A percentile compares a stretch with the other conserved stretches of the same genome.
Evolutionary conservation across 192 early-diverging fungal species (phyloP).

Genomic region (Phlyctochytrium planicorne): DNA sequence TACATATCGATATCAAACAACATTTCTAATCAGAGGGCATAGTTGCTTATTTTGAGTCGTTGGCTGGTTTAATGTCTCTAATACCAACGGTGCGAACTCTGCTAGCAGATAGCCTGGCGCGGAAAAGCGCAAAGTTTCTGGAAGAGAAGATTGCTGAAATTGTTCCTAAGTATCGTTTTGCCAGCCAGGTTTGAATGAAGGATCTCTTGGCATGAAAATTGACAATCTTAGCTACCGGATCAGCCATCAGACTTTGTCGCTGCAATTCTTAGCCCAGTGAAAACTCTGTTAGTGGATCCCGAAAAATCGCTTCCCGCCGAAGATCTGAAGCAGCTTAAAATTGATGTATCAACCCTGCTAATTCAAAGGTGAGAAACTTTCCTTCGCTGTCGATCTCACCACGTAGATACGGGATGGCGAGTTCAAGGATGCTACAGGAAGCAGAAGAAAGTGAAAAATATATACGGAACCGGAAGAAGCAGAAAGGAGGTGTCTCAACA

Average conservation of each 20-base stretch:
- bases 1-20: neutral
- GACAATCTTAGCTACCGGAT: slow-evolving; percentile 3
- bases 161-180: neutral
- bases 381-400: neutral
- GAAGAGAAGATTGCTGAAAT: neutral
- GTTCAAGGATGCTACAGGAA: slow-evolving; percentile 21
- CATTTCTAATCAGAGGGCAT: neutral
- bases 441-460: slow-evolving; percentile 15
- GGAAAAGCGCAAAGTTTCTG: neutral
- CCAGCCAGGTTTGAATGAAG: neutral
- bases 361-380: no score
- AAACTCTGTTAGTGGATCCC: slow-evolving; percentile 3
- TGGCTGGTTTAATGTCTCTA: neutral
- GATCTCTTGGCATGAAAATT: neutral
- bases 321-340: no score
- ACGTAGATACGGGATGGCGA: neutral
- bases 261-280: slow-evolving; percentile 20
- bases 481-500: neutral
- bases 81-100: neutral
- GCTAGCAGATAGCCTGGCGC: neutral
- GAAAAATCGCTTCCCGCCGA: neutral
- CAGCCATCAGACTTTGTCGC: slow-evolving; percentile 17
- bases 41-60: neutral
- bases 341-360: no score
- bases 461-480: neutral